Evolutionary conservation across 1,139 yeast species (phyloP), one percentile per base, ranked within the genome.

Genomic region (Suhomyces atakaporum): DNA sequence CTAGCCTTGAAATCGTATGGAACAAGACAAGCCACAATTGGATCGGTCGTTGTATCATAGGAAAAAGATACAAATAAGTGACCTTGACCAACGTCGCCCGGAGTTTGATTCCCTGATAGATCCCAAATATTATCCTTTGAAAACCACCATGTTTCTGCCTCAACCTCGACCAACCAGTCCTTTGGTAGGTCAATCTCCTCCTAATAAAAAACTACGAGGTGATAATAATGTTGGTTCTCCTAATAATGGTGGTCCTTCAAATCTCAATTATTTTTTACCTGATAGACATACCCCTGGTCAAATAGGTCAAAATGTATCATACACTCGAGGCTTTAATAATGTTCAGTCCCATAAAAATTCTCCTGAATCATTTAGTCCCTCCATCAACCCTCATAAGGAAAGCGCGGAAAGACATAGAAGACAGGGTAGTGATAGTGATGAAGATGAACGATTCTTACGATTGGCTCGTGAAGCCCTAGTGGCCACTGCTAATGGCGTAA

Each of bases 391-490:
- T 12, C 16, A 29, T 9, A 23, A 22, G 35, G 24, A 22, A 26
- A 11, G 24, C 9, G 15, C 34, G 5, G 27, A 14, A 12, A 11
- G 20, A 4, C 19, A 10, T 8, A 6, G 26, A 12, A 22, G 24
- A 23, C 29, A 40, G 35, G 31, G 31, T 12, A 38, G 40, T 29
- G 45, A 50, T 29, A 44, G 46, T 23, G 69, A 64, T 45, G 76
- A 69, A 42, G 77, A 70, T 43, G 64, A 62, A 30, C 55, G 65
- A 19, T 71, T 71, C 40, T 59, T 69, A 24, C 54, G 69, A 22
- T 50, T 71, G 29, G 77, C 77, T 2, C 58, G 68, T 39, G 75
- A 70, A 42, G 77, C 77, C 1, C 52, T 71, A 14, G 75, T 69
- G 10, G 75, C 75, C 25, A 70, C 75, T 1, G 73, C 74, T 6